phyloP scores from a whole-genome alignment of 2,329 filamentous ascomycete genomes.

The Xylaria sp. region DNA sequence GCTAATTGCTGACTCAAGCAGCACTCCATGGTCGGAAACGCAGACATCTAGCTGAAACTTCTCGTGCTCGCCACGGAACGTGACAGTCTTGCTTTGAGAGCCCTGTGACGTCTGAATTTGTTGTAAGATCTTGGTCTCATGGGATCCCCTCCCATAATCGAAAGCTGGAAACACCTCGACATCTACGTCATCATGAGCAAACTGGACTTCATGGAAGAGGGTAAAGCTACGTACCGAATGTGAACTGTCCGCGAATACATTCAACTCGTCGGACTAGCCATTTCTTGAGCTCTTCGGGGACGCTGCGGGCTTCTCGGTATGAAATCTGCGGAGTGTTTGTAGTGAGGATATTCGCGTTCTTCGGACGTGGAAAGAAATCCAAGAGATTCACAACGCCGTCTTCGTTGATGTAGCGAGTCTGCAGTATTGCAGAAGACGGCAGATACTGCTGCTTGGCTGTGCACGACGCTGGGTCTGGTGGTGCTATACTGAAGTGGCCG shows the following conservation, averaged over 20 bases:
- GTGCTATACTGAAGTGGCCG: constrained; percentile 76
- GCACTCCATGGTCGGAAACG: constrained; percentile 67
- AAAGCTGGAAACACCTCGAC: constrained; percentile 79
- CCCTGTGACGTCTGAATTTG: constrained; percentile 54
- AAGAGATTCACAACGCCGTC: constrained; percentile 78
- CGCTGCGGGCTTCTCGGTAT: constrained; percentile 64
- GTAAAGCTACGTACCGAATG: constrained; percentile 59
- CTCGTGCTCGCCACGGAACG: constrained; percentile 68
- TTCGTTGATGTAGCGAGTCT: constrained; percentile 82
- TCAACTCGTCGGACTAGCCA: constrained; percentile 78
- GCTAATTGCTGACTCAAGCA: constrained; percentile 56
- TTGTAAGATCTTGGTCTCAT: constrained; percentile 68
- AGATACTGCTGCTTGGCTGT: constrained; percentile 84
- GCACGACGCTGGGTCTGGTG: constrained; percentile 61
- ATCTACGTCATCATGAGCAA: constrained; percentile 53
- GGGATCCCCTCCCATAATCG: constrained; percentile 73
- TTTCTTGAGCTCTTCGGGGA: constrained; percentile 73
- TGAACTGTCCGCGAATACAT: constrained; percentile 74
- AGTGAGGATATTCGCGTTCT: constrained; percentile 64
- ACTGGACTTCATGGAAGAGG: not conserved
- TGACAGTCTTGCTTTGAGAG: constrained; percentile 67
- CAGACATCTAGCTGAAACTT: constrained; percentile 76
- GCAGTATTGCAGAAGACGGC: constrained; percentile 78
- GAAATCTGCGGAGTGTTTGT: constrained; percentile 61
- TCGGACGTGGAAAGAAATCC: constrained; percentile 80